A percentile compares a stretch with the other conserved stretches of the same genome.
These are phyloP conservation scores for Solanum hybrid DNA, from an alignment of 305 asterid species.

Conservation along the genomic window DNA sequence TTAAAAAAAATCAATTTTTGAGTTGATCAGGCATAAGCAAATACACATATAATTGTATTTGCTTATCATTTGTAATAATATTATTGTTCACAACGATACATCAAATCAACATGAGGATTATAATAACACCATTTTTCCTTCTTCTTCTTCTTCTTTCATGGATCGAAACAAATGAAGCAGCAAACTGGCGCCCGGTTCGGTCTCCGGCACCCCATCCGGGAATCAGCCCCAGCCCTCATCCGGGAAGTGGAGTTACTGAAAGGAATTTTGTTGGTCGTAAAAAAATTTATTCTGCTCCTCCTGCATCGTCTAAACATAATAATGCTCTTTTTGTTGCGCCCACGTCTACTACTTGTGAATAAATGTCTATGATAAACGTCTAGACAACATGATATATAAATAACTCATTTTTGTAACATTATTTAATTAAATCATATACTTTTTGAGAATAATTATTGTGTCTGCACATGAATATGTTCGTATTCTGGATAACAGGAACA, in stretches of 20 bases:
- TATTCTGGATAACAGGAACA: neutral
- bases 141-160: neutral
- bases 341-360: neutral
- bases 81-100: neutral
- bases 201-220: neutral
- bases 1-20: neutral
- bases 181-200: neutral
- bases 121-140: neutral
- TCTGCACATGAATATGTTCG: neutral
- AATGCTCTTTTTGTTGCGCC: neutral
- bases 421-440: neutral
- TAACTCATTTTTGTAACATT: neutral
- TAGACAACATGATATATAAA: neutral
- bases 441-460: neutral
- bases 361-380: neutral
- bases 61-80: neutral
- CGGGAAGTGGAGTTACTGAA: neutral
- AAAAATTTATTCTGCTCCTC: neutral
- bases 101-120: neutral
- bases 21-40: neutral
- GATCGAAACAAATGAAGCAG: neutral
- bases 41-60: neutral
- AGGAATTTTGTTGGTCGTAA: constrained; percentile 20
- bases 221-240: neutral
- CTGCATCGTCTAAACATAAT: neutral